Conservation (phyloP, 2,329 filamentous ascomycete species). For the Magnaporthiopsis incrustans region DNA sequence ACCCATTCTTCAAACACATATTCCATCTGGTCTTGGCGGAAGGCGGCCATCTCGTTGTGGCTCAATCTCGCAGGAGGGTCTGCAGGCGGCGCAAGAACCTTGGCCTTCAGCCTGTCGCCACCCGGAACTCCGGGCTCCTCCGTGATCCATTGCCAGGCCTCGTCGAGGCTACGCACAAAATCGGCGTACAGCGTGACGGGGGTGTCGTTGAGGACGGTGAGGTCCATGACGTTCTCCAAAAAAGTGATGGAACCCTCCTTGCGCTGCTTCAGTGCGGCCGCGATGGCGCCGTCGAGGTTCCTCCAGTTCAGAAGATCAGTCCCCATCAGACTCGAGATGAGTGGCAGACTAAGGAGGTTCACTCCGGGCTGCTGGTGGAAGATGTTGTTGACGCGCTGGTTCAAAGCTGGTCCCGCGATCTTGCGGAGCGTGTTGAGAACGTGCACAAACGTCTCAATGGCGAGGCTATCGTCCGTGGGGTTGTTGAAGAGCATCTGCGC, state of each 20-base stretch:
- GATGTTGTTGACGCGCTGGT: slow-evolving; percentile 45
- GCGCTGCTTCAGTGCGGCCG: slow-evolving; percentile 62
- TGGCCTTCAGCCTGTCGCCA: slow-evolving; percentile 65
- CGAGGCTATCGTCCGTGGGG: slow-evolving; percentile 42
- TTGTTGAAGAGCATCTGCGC: slow-evolving; percentile 47
- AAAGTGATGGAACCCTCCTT: slow-evolving; percentile 70
- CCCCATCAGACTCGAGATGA: slow-evolving; percentile 48
- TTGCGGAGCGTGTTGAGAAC: slow-evolving; percentile 53
- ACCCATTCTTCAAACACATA: slow-evolving; percentile 97
- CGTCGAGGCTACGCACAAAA: slow-evolving; percentile 75
- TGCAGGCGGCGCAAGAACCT: slow-evolving; percentile 35
- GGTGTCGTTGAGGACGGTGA: slow-evolving; percentile 68
- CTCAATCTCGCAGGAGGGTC: slow-evolving; percentile 35
- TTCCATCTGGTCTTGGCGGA: slow-evolving; percentile 75
- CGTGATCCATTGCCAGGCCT: slow-evolving; percentile 70
- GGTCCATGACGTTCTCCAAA: slow-evolving; percentile 70
- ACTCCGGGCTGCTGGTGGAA: slow-evolving; percentile 50
- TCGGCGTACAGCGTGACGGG: slow-evolving; percentile 76
- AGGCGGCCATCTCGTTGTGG: slow-evolving; percentile 46
- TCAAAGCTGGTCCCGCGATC: slow-evolving; percentile 46
- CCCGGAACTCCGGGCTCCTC: slow-evolving; percentile 59
- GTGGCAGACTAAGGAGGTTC: slow-evolving; percentile 47
- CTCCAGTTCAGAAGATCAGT: slow-evolving; percentile 56
- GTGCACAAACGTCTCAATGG: slow-evolving; percentile 54
- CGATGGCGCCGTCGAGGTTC: slow-evolving; percentile 62